These are phyloP conservation scores for Xylaria longipes DNA, from an alignment of 495 filamentous ascomycete genomes.

Conservation along the genomic window DNA sequence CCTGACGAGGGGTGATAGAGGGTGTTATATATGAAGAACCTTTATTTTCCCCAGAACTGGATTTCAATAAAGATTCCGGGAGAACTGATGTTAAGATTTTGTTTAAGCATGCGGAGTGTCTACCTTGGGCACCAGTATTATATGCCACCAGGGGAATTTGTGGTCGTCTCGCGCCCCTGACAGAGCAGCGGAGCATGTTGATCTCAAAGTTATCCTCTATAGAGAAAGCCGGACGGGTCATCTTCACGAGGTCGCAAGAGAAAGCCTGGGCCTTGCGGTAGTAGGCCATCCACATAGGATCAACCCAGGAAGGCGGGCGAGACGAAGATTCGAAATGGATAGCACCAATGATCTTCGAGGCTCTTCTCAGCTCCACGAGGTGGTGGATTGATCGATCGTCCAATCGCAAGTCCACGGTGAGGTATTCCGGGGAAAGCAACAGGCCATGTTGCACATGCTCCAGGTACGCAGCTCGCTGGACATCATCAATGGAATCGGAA, in stretches of 20 bases:
- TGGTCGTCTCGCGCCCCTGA: conserved; percentile 49
- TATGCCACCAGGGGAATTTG: conserved; percentile 67
- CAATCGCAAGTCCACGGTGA: conserved; percentile 66
- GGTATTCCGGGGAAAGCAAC: conserved; percentile 70
- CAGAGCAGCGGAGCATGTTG: conserved; percentile 55
- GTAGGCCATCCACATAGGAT: conserved; percentile 56
- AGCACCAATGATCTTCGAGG: conserved; percentile 71
- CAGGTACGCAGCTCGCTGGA: conserved; percentile 56
- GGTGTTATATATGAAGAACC: conserved; percentile 29
- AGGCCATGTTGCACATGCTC: conserved; percentile 65
- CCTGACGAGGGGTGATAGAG: conserved; percentile 64
- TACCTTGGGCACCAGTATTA: conserved; percentile 67
- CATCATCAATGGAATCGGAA: conserved; percentile 31
- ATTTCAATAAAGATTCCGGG: conserved; percentile 44
- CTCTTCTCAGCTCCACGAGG: conserved; percentile 60
- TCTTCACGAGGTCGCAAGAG: conserved; percentile 68
- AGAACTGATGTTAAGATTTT: conserved; percentile 69
- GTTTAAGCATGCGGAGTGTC: conserved; percentile 72
- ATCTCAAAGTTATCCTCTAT: conserved; percentile 66
- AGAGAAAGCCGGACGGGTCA: conserved; percentile 60
- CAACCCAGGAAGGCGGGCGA: conserved; percentile 60
- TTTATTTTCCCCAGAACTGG: conserved; percentile 45
- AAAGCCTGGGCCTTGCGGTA: conserved; percentile 63
- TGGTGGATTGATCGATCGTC: conserved; percentile 51
- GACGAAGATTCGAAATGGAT: conserved; percentile 48